These are phyloP conservation scores for Albugo laibachii DNA, from an alignment of 352 stramenopile genomes.

Conservation along the genomic window DNA sequence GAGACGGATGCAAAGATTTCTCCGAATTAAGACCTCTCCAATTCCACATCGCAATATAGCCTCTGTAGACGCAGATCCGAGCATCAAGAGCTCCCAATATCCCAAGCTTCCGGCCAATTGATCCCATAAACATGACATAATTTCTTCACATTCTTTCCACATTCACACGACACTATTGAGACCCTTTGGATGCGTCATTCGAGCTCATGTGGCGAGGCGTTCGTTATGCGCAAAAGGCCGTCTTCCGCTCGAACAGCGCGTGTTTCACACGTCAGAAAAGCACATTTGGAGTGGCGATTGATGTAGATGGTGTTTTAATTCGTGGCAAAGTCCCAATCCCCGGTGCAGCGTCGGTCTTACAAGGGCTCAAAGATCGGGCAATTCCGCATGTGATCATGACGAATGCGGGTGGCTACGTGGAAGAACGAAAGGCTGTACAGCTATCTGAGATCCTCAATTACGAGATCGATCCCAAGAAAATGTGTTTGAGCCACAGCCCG, in stretches of 20 bases:
- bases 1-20: too few species aligned
- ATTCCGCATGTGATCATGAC: constrained; percentile 75
- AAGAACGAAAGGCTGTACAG: constrained; percentile 53
- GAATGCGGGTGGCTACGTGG: constrained; percentile 61
- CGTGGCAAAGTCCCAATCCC: constrained; percentile 53
- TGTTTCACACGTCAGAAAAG: constrained; percentile 2
- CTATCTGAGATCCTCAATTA: constrained; percentile 44
- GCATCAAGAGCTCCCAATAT: too few species aligned
- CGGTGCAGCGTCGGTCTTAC: constrained; percentile 40
- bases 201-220: too few species aligned
- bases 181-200: too few species aligned
- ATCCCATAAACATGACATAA: too few species aligned
- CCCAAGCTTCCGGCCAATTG: too few species aligned
- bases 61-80: too few species aligned
- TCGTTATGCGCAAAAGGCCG: too few species aligned
- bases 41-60: too few species aligned
- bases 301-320: constrained; percentile 64
- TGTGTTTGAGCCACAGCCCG: constrained; percentile 70
- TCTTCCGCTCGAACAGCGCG: not conserved
- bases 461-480: constrained; percentile 19
- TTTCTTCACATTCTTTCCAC: too few species aligned
- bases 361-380: constrained; percentile 29
- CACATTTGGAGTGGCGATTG: constrained; percentile 67
- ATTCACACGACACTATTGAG: too few species aligned
- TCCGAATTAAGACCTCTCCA: too few species aligned